A percentile compares a stretch with the other conserved stretches of the same genome.
Evolutionary conservation across 495 filamentous ascomycete genomes (phyloP).

Genomic region (Penicillium paxilli): DNA sequence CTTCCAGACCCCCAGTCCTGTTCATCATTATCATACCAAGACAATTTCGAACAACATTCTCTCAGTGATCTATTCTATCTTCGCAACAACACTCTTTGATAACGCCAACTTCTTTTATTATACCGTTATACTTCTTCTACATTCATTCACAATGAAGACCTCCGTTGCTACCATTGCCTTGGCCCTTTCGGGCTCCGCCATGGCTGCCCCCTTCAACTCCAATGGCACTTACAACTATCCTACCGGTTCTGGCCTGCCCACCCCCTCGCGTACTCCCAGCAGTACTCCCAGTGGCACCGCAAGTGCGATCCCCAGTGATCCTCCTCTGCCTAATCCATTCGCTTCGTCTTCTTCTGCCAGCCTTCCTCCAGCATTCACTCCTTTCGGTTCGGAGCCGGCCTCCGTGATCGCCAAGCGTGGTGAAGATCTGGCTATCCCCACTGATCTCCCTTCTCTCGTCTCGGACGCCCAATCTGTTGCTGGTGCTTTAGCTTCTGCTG

Average conservation of each 20-base stretch:
- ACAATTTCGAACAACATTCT: conserved; percentile 5
- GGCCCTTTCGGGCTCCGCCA: conserved; percentile 16
- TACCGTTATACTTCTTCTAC: background rate
- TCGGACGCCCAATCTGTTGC: conserved; percentile 12
- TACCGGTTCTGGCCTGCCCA: background rate
- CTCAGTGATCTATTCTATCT: background rate
- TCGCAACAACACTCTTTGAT: conserved; percentile 1
- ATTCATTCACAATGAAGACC: conserved; percentile 18
- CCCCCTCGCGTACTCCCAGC: conserved; percentile 5
- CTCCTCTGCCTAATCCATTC: conserved; percentile 5
- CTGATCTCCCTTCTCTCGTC: conserved; percentile 10
- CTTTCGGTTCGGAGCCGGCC: conserved; percentile 1
- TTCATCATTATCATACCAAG: conserved; percentile 14
- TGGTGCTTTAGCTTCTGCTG: conserved; percentile 7
- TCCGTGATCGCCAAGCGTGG: conserved; percentile 13
- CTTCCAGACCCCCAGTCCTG: background rate
- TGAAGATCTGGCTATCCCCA: conserved; percentile 14
- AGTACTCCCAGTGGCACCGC: background rate
- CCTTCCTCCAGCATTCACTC: conserved; percentile 3
- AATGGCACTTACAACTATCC: conserved; percentile 8
- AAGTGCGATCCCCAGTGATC: background rate
- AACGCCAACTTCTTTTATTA: too few relatives aligned
- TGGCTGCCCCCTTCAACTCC: conserved; percentile 15
- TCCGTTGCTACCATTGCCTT: conserved; percentile 16
- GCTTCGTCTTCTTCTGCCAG: conserved; percentile 3